Conservation (phyloP, 441 rosid species). For the Populus trichocarpa region DNA sequence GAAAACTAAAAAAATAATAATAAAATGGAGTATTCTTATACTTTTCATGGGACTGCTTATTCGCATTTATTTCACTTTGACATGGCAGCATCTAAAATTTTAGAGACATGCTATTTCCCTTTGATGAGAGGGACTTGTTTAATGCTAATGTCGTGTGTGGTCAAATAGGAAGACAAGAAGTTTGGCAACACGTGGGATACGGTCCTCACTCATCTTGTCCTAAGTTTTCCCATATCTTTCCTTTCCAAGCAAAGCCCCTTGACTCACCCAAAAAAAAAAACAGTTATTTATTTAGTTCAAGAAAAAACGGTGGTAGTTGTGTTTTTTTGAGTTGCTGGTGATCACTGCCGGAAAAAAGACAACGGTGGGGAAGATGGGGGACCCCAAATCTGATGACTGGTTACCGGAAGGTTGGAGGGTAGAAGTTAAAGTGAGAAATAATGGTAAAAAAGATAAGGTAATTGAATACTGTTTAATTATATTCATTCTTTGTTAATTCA, state of each 20-base stretch:
- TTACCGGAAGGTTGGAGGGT: conserved; percentile 60
- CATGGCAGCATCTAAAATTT: too few relatives aligned
- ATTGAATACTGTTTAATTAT: neutral
- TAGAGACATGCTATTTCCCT: too few relatives aligned
- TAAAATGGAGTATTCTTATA: neutral
- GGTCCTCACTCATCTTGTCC: conserved; percentile 18
- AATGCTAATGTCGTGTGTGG: neutral
- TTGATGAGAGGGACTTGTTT: neutral
- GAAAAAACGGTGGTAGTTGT: neutral
- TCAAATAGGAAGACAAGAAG: conserved; percentile 7
- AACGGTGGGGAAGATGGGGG: conserved; percentile 31
- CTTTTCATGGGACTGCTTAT: neutral
- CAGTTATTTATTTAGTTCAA: neutral
- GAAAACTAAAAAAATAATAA: neutral
- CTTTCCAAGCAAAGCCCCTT: neutral
- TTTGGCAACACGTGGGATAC: conserved; percentile 37
- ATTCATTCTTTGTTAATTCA: neutral
- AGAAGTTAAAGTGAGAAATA: conserved; percentile 48
- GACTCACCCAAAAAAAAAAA: neutral
- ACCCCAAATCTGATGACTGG: conserved; percentile 38
- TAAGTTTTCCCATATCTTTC: neutral
- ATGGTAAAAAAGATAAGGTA: conserved; percentile 79
- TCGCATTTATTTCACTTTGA: too few relatives aligned
- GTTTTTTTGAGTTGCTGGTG: neutral
- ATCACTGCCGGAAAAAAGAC: neutral